These are phyloP conservation scores for Spizellomyces punctatus DNA, from an alignment of 192 early-diverging fungal genomes.

Conservation along the genomic window DNA sequence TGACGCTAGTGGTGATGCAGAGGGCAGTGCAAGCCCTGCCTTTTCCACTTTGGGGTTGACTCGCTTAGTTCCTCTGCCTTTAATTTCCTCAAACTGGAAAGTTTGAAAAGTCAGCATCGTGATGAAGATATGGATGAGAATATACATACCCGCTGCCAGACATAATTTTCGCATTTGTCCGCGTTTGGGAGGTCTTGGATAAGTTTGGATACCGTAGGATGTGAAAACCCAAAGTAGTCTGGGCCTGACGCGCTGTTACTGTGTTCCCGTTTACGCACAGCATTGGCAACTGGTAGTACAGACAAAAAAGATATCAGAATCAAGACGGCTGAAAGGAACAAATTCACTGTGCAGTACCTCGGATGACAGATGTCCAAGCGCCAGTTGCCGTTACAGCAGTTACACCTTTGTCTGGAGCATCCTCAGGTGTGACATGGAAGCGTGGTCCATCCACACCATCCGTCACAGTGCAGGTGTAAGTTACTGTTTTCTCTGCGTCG, in stretches of 20 bases:
- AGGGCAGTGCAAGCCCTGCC: neutral
- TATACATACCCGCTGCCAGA: constrained; percentile 21
- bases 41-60: constrained; percentile 9
- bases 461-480: constrained; percentile 68
- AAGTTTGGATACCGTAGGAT: constrained; percentile 81
- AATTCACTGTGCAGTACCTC: constrained; percentile 17
- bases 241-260: constrained; percentile 84
- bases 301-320: constrained; percentile 3
- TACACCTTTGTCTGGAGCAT: constrained; percentile 70
- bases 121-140: constrained; percentile 13
- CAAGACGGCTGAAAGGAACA: neutral
- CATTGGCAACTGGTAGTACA: constrained; percentile 59
- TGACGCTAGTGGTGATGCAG: constrained; percentile 20
- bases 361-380: constrained; percentile 85
- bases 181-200: constrained; percentile 86
- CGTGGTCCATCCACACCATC: constrained; percentile 78
- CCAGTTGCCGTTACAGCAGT: constrained; percentile 81
- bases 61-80: constrained; percentile 39
- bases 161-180: constrained; percentile 70
- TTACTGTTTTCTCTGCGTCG: constrained; percentile 54
- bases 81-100: constrained; percentile 40
- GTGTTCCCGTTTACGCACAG: constrained; percentile 74
- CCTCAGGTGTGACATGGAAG: constrained; percentile 85
- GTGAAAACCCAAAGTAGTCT: constrained; percentile 89
- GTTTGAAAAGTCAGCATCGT: constrained; percentile 4